Percentiles rank a stretch among this genome's conserved stretches.
These are phyloP conservation scores for Starmerella asiatica DNA, from an alignment of 805 yeast genomes.

Conservation along the genomic window DNA sequence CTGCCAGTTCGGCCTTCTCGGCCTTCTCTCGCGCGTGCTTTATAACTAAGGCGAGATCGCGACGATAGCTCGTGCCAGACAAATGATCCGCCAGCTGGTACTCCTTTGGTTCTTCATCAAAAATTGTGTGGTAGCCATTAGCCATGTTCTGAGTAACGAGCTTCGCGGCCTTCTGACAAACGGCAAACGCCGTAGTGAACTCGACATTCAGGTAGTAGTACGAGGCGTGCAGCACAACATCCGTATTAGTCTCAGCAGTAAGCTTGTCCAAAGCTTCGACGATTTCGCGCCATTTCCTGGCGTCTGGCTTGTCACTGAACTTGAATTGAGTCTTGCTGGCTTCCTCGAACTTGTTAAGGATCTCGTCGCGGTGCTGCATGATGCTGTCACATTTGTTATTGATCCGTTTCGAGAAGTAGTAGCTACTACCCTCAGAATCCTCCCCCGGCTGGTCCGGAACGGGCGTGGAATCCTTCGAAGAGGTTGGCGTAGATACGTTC, in stretches of 20 bases:
- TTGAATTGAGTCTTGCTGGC: not conserved
- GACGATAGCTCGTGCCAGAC: not conserved
- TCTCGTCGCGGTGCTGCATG: not conserved
- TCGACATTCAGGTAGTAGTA: not conserved
- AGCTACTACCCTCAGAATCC: too few species aligned
- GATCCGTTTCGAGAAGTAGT: too few species aligned
- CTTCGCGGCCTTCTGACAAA: not conserved
- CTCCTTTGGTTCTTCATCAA: not conserved
- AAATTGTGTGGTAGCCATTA: not conserved
- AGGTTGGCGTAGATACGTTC: too few species aligned
- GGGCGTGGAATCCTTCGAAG: too few species aligned
- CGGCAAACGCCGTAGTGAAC: not conserved
- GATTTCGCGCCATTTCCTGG: not conserved
- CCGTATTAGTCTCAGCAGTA: not conserved
- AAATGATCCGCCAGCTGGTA: slow-evolving; percentile 1
- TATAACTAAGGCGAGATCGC: not conserved
- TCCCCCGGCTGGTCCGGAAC: too few species aligned
- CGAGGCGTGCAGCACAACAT: not conserved
- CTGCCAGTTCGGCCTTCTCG: not conserved
- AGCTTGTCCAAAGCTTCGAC: not conserved
- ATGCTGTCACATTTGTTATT: not conserved
- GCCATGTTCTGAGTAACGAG: not conserved
- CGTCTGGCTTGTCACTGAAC: not conserved
- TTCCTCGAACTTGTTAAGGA: not conserved
- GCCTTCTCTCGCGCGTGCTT: not conserved